Base-by-base conservation (phyloP, 495 filamentous ascomycete genomes). In the Aspergillus biplanus region DNA sequence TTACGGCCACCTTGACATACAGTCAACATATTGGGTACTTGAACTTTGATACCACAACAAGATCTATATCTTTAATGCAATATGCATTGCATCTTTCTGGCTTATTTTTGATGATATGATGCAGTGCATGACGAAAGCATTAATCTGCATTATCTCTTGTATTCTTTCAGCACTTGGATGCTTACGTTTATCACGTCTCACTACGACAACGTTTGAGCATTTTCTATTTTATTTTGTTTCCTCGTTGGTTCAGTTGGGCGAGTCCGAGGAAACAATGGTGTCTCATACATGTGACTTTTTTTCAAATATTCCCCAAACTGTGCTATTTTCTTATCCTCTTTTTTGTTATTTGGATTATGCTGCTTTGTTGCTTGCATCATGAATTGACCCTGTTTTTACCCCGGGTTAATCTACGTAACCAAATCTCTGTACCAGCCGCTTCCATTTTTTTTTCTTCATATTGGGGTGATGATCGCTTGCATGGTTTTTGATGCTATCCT, bases 1-100 rank as follows among this genome's bases (percentile, higher is more conserved):
- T 79, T 75, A 80, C 76, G 78, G 73, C 73, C 71, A 66, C 52
- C 62, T 61, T 68, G 68, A 73, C 67, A 72, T 56, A 62, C 64
- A 71, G 74, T 72, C 74, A 77, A 65, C 67, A 64, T 68, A 65
- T 63, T 68, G 62, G 65, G 73, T 60, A 60, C 57, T 57, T 35
- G 54, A 73, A 67, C 68, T 67, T 63, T 65, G 66, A 67, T 77
- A 71, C 68, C 68, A 73, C 70, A 59, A 65, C 72, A 70, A 71
- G 65, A 66, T 62, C 64, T 68, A 52, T 65, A 60, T 61, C 60
- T 66, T 60, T 70, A 59, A 67, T 70, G 68, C 67, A 69, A 68
- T 18, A 52, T 34, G 33, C 63, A 61, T 66, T 67, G 67, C 70
- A 73, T 70, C 27, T 49, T 60, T 65, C 64, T 65, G 62, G 65